These are phyloP conservation scores for button mushroom (Agaricus bisporus) DNA, from an alignment of 768 basidiomycete genomes.

Conservation along the genomic window DNA sequence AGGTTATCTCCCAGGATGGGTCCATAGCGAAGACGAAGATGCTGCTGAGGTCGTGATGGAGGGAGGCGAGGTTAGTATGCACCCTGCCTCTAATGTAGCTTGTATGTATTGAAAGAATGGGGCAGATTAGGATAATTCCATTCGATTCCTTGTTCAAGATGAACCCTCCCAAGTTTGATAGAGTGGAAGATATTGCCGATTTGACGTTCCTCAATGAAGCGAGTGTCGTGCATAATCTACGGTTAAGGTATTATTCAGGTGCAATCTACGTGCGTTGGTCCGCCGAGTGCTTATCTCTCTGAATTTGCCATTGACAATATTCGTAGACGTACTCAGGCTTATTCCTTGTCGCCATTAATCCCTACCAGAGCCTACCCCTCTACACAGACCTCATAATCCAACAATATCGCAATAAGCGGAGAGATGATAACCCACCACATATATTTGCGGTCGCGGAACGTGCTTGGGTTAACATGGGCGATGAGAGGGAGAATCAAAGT, in stretches of 20 bases:
- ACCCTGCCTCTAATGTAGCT: constrained; percentile 2
- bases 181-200: constrained; percentile 97
- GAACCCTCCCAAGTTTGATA: constrained; percentile 98
- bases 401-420: constrained; percentile 83
- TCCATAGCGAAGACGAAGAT: constrained; percentile 79
- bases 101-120: background rate
- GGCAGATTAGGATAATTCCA: constrained; percentile 45
- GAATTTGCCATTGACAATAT: background rate
- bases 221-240: constrained; percentile 96
- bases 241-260: constrained; percentile 84
- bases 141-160: constrained; percentile 86
- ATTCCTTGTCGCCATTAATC: constrained; percentile 98
- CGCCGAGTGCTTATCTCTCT: background rate
- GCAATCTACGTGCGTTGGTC: constrained; percentile 81
- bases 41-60: constrained; percentile 81
- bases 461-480: constrained; percentile 98
- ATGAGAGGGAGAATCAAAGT: constrained; percentile 95
- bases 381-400: constrained; percentile 86
- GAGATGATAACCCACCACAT: constrained; percentile 92
- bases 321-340: constrained; percentile 87
- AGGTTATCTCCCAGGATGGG: constrained; percentile 94
- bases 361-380: constrained; percentile 87
- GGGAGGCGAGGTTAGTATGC: constrained; percentile 64
- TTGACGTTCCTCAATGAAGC: constrained; percentile 98
- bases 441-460: constrained; percentile 96